phyloP scores from a whole-genome alignment of 768 basidiomycete genomes.

The Nevesoporus exiguus region DNA sequence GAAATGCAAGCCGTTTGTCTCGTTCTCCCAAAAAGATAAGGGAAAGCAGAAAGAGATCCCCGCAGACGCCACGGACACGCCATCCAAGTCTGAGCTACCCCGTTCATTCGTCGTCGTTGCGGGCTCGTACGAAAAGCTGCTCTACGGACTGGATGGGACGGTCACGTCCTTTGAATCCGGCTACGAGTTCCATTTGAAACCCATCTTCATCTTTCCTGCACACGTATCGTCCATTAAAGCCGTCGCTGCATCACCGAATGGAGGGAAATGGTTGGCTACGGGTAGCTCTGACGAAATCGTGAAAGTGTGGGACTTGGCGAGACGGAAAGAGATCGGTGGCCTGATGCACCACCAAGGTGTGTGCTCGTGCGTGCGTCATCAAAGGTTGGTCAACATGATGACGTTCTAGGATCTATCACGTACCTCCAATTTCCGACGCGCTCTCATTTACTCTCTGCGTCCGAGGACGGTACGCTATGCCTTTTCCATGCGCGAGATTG shows the following conservation, averaged over 20 bases:
- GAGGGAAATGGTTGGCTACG: constrained; percentile 95
- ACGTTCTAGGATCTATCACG: constrained; percentile 78
- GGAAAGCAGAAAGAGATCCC: constrained; percentile 21
- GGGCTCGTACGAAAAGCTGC: constrained; percentile 94
- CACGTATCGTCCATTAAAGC: constrained; percentile 92
- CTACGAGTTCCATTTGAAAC: constrained; percentile 50
- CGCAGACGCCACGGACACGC: neutral
- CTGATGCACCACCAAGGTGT: constrained; percentile 93
- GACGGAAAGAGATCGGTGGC: constrained; percentile 91
- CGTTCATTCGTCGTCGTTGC: constrained; percentile 80
- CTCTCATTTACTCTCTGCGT: constrained; percentile 87
- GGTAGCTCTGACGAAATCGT: constrained; percentile 96
- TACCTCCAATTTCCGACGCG: constrained; percentile 81
- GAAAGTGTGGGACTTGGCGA: constrained; percentile 92
- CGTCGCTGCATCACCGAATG: constrained; percentile 80
- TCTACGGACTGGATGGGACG: constrained; percentile 83
- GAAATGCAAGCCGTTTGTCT: neutral
- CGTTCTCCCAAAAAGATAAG: constrained; percentile 29
- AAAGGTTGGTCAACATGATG: neutral
- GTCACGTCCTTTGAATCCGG: constrained; percentile 33
- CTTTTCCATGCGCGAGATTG: constrained; percentile 94
- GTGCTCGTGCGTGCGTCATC: constrained; percentile 9
- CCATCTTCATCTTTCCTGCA: constrained; percentile 95
- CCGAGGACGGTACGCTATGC: constrained; percentile 87
- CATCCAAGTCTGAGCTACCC: constrained; percentile 35